Percentiles rank a stretch among this genome's conserved stretches.
Evolutionary conservation across 768 basidiomycete genomes (phyloP).

Genomic region (Amanita jacksonii): DNA sequence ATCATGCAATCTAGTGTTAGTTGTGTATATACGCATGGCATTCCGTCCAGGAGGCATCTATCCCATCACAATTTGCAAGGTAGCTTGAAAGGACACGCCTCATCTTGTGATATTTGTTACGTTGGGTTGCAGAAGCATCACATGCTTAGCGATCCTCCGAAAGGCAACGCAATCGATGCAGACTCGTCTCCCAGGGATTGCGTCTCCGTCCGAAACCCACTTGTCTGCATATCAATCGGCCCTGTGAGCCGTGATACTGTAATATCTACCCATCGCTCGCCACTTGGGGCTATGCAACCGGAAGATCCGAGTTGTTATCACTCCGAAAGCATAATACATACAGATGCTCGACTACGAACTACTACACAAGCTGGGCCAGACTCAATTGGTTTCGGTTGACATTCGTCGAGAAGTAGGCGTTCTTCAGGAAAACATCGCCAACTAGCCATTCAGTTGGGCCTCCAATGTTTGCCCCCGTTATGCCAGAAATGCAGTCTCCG

Average conservation of each 20-base stretch:
- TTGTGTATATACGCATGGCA: no score
- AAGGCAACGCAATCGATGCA: neutral
- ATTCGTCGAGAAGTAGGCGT: constrained; percentile 63
- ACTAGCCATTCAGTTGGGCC: constrained; percentile 60
- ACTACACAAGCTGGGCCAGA: constrained; percentile 41
- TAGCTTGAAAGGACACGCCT: no score
- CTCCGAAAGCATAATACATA: neutral
- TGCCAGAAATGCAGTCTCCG: constrained; percentile 65
- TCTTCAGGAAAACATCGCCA: constrained; percentile 73
- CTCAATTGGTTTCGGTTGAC: constrained; percentile 47
- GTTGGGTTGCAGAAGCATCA: neutral
- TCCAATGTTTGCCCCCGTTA: constrained; percentile 52
- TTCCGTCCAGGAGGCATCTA: no score
- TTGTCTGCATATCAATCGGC: no score
- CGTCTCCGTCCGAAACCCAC: neutral
- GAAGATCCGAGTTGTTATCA: neutral
- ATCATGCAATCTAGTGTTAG: no score
- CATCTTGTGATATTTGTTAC: neutral
- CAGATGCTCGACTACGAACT: no score
- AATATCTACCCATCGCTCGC: no score
- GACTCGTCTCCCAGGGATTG: constrained; percentile 1
- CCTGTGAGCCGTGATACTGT: neutral
- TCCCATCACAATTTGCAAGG: no score
- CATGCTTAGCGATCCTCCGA: constrained; percentile 3
- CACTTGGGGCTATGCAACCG: no score